Percentiles rank a stretch among this genome's conserved stretches.
Evolutionary conservation across 1,139 yeast species (phyloP).

Genomic region (Hyphopichia fennica): DNA sequence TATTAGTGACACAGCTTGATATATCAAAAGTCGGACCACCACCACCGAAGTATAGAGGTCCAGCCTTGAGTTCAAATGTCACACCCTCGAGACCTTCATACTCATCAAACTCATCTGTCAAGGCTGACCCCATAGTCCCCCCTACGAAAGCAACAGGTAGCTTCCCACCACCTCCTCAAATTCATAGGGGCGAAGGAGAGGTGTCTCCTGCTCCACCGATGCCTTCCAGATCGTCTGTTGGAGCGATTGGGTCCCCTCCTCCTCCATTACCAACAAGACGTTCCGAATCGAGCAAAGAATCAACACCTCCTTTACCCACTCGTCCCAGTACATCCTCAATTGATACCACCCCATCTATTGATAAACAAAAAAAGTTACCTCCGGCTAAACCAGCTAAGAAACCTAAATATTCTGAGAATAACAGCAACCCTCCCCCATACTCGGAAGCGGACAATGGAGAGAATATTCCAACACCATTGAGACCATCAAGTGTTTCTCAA

Average conservation of each 20-base stretch:
- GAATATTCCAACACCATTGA: neutral
- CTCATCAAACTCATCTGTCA: neutral
- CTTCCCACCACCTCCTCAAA: conserved; percentile 7
- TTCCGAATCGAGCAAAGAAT: neutral
- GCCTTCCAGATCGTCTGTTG: conserved; percentile 11
- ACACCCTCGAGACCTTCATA: neutral
- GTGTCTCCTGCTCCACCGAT: conserved; percentile 21
- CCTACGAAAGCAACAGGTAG: neutral
- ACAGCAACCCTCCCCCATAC: conserved; percentile 26
- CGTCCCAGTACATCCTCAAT: neutral
- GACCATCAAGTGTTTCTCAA: conserved; percentile 1
- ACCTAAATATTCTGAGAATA: conserved; percentile 9
- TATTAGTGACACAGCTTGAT: conserved; percentile 9
- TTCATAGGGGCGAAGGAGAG: neutral
- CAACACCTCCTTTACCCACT: conserved; percentile 4
- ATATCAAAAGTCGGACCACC: conserved; percentile 14
- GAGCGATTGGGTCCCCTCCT: neutral
- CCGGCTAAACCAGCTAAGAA: conserved; percentile 44
- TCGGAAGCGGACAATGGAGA: conserved; percentile 8
- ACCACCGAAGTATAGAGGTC: conserved; percentile 10
- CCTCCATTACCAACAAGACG: neutral
- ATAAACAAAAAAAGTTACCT: conserved; percentile 23
- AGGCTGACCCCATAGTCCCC: too few species aligned
- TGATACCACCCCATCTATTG: neutral
- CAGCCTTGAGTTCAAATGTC: neutral